These are phyloP conservation scores for Rutstroemia sp. DNA, from an alignment of 2,329 filamentous ascomycete genomes.

Conservation along the genomic window DNA sequence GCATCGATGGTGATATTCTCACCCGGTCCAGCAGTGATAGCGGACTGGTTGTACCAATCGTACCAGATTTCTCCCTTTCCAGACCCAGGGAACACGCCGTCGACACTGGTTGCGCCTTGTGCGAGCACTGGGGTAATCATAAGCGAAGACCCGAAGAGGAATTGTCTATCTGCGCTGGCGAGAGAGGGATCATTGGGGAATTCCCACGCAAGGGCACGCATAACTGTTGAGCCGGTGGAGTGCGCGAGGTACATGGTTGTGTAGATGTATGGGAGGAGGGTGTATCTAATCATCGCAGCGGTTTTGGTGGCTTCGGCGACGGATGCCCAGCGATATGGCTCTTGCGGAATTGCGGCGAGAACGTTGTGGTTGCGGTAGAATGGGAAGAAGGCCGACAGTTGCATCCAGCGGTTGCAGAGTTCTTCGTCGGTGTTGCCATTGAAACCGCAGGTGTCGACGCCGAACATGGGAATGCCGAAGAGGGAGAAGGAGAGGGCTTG, in stretches of 20 bases:
- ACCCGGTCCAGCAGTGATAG: conserved; percentile 42
- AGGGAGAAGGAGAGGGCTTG: conserved; percentile 69
- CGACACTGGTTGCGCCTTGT: conserved; percentile 51
- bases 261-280: conserved; percentile 68
- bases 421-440: conserved; percentile 59
- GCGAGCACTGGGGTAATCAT: conserved; percentile 62
- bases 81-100: conserved; percentile 61
- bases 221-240: conserved; percentile 58
- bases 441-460: conserved; percentile 64
- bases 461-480: conserved; percentile 73
- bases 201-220: conserved; percentile 68
- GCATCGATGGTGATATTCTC: conserved; percentile 54
- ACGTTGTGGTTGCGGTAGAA: conserved; percentile 74
- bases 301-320: conserved; percentile 56
- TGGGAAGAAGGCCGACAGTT: conserved; percentile 65
- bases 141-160: conserved; percentile 59
- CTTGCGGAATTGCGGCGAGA: conserved; percentile 53
- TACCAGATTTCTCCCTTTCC: conserved; percentile 59
- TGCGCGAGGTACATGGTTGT: conserved; percentile 63
- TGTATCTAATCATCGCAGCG: conserved; percentile 65
- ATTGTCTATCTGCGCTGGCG: conserved; percentile 60
- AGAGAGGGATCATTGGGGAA: conserved; percentile 65
- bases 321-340: conserved; percentile 62
- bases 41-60: conserved; percentile 67
- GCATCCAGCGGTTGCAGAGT: conserved; percentile 69